Conservation (phyloP, 257 asterid species). For the Fraxinus cuspidata region DNA sequence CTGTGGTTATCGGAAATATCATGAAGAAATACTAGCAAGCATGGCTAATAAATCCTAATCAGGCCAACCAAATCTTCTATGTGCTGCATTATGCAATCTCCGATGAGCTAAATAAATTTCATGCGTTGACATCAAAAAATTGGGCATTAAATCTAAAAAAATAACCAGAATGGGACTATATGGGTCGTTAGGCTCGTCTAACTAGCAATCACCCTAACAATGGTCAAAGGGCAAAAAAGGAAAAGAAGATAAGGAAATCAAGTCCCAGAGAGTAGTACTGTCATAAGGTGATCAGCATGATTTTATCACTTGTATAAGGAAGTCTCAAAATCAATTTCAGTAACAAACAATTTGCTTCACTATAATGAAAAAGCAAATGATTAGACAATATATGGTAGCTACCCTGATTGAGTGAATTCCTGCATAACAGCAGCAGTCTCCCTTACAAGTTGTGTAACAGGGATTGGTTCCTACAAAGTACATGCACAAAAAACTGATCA, state of each 20-base stretch:
- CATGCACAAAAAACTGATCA: slow-evolving; percentile 18
- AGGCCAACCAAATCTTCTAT: background rate
- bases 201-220: background rate
- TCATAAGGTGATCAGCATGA: background rate
- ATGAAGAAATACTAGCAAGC: background rate
- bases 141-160: background rate
- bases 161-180: background rate
- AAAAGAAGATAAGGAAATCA: background rate
- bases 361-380: background rate
- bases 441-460: slow-evolving; percentile 95
- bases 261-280: background rate
- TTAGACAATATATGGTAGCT: slow-evolving; percentile 21
- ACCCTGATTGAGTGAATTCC: slow-evolving; percentile 99
- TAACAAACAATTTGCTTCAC: background rate
- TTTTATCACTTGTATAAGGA: too few species aligned
- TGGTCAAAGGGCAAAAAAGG: background rate
- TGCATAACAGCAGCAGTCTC: slow-evolving; percentile 99
- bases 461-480: slow-evolving; percentile 75
- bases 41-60: background rate
- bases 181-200: background rate
- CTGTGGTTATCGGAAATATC: background rate
- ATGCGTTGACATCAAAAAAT: background rate
- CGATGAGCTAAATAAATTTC: background rate
- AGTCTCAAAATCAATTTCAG: background rate
- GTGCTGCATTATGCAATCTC: background rate